Evolutionary conservation across 768 basidiomycete species (phyloP), one percentile per base, ranked within the genome.

Genomic region (Glaciozyma martinii): DNA sequence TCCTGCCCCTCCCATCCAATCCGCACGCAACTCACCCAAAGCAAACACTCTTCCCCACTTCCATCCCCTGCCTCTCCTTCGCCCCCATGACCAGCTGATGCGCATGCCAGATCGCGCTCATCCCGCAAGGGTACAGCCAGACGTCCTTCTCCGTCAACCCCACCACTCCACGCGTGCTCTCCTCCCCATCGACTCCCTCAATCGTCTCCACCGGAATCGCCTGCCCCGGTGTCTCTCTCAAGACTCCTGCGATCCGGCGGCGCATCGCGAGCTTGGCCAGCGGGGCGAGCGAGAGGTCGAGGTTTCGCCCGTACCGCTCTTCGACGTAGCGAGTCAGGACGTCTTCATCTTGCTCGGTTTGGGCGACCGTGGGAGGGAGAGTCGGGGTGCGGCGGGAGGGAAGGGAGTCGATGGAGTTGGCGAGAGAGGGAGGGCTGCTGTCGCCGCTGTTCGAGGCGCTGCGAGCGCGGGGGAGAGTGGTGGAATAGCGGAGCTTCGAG

Each of bases 51-150:
- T 93, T 95, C 15, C 84, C 85, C 32, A 76, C 73, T 25, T 64
- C 59, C 54, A 72, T 70, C 13, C 78, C 78, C 32, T 66, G 47
- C 15, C 75, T 71, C 47, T 83, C 81, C 37, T 80, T 78, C 4
- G 78, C 80, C 30, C 78, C 75, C 62, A 85, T 78, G 9, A 82
- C 82, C 13, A 91, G 78, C 68, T 87, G 82, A 74, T 95, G 91
- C 0, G 91, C 85, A 73, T 81, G 86, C 88, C 89, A 99, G 59
- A 99, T 94, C 2, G 94, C 92, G 42, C 86, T 78, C 94, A 99
- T 98, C 1, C 94, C 94, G 0, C 85, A 83, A 1, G 90, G 82
- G 72, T 82, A 92, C 30, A 99, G 79, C 75, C 83, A 97, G 0
- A 98, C 94, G 67, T 97, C 94, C 46, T 87, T 81, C 74, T 94